phyloP scores from a whole-genome alignment of 768 basidiomycete species.

The Tylopilus cervinicoccineus region DNA sequence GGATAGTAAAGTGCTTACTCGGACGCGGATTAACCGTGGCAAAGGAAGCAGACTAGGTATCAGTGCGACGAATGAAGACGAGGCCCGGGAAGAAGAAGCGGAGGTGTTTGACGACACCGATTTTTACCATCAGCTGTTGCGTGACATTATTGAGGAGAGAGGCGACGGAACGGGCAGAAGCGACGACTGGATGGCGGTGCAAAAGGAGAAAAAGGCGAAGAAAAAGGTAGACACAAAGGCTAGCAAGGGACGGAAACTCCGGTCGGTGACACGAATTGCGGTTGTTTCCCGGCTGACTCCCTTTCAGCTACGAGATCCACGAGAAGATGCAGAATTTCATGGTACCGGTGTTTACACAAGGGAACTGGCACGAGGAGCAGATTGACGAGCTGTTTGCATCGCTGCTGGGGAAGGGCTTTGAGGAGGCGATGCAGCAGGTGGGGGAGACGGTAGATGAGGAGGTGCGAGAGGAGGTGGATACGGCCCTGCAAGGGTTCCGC shows the following conservation, averaged over 20 bases:
- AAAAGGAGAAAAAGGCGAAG: conserved; percentile 69
- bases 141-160: conserved; percentile 83
- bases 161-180: conserved; percentile 40
- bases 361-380: conserved; percentile 93
- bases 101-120: conserved; percentile 86
- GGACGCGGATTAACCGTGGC: conserved; percentile 57
- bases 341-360: conserved; percentile 70
- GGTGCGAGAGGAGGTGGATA: conserved; percentile 30
- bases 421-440: conserved; percentile 30
- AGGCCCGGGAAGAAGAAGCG: conserved; percentile 32
- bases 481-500: conserved; percentile 42
- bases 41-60: conserved; percentile 43
- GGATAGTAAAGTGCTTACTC: conserved; percentile 54
- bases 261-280: conserved; percentile 42
- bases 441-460: conserved; percentile 28
- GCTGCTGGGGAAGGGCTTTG: conserved; percentile 73
- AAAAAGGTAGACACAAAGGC: conserved; percentile 94
- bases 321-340: conserved; percentile 97
- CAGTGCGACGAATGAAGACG: conserved; percentile 30
- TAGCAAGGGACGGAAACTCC: conserved; percentile 90
- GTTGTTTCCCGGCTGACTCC: conserved; percentile 1
- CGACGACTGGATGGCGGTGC: conserved; percentile 60
- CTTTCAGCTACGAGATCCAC: conserved; percentile 81
- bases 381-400: conserved; percentile 92
- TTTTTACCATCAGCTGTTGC: conserved; percentile 88